Conservation (phyloP, 106 monocot genomes). For the Gastrodia elata region DNA sequence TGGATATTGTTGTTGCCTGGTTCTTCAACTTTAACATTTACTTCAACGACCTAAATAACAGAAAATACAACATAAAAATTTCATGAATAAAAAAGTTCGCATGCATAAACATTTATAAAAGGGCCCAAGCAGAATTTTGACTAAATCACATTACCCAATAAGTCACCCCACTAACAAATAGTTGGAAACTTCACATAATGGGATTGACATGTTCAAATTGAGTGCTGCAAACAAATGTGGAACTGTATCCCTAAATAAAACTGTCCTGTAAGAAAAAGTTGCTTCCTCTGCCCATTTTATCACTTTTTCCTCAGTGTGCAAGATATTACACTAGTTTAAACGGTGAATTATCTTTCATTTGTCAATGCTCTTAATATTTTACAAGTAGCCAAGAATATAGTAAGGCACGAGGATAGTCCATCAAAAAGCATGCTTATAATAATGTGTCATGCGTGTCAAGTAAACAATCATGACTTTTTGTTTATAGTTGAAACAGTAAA, state of each 20-base stretch:
- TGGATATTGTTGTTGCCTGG: slow-evolving; percentile 77
- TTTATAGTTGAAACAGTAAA: neutral
- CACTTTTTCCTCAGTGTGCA: neutral
- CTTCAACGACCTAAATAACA: slow-evolving; percentile 72
- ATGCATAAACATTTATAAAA: neutral
- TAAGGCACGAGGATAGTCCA: neutral
- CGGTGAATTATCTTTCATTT: neutral
- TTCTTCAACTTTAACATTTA: slow-evolving; percentile 89
- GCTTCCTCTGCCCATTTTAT: no score
- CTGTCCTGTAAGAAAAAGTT: no score
- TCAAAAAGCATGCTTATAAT: neutral
- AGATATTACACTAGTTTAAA: neutral
- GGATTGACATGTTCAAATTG: no score
- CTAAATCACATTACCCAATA: neutral
- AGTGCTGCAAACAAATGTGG: no score
- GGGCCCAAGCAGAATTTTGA: neutral
- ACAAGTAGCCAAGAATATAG: neutral
- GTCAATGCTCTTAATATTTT: no score
- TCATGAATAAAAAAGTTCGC: neutral
- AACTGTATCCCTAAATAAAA: no score
- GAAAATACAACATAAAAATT: neutral
- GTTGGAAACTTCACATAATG: no score
- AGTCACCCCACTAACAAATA: neutral
- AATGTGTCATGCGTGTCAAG: neutral
- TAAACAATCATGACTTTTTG: neutral